Percentiles rank a stretch among this genome's conserved stretches.
These are phyloP conservation scores for Ophiostoma australiae DNA, from an alignment of 2,329 filamentous ascomycete species.

Conservation along the genomic window DNA sequence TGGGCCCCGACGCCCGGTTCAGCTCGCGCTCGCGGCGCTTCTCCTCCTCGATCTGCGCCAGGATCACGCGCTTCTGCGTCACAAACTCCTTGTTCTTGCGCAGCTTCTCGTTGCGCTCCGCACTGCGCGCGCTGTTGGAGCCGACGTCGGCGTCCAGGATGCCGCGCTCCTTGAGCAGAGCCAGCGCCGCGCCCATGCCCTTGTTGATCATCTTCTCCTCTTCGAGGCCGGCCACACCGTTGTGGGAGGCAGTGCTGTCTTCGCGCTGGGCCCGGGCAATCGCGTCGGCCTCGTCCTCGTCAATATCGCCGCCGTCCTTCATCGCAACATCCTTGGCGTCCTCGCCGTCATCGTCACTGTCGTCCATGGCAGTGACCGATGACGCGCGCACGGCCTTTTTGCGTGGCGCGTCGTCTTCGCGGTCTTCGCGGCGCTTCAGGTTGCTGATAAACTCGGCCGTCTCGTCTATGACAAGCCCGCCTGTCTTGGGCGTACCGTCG, in stretches of 20 bases:
- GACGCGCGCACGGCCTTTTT: slow-evolving; percentile 38
- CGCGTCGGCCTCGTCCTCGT: slow-evolving; percentile 34
- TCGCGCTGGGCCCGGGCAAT: slow-evolving; percentile 58
- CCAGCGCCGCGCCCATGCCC: slow-evolving; percentile 76
- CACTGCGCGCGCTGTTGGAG: slow-evolving; percentile 44
- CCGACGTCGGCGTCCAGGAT: slow-evolving; percentile 54
- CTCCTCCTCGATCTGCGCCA: slow-evolving; percentile 71
- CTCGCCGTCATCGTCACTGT: slow-evolving; percentile 6
- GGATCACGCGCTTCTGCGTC: slow-evolving; percentile 65
- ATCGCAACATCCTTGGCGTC: slow-evolving; percentile 12
- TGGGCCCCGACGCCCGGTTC: slow-evolving; percentile 74
- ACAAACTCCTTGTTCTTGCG: slow-evolving; percentile 74
- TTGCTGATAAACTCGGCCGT: slow-evolving; percentile 92
- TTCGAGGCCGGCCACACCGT: slow-evolving; percentile 62
- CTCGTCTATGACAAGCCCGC: slow-evolving; percentile 86
- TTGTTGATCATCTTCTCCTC: slow-evolving; percentile 75
- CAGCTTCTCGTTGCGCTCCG: slow-evolving; percentile 26
- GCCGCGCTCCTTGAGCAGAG: slow-evolving; percentile 78
- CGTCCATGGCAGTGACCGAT: slow-evolving; percentile 32
- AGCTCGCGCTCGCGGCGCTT: slow-evolving; percentile 78
- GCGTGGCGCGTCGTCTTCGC: slow-evolving; percentile 38
- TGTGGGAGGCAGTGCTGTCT: slow-evolving; percentile 3
- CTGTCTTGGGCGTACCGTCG: slow-evolving; percentile 24
- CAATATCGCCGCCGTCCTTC: slow-evolving; percentile 39
- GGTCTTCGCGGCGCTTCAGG: slow-evolving; percentile 62